These are phyloP conservation scores for Candida manassasensis DNA, from an alignment of 805 yeast genomes.

Conservation along the genomic window DNA sequence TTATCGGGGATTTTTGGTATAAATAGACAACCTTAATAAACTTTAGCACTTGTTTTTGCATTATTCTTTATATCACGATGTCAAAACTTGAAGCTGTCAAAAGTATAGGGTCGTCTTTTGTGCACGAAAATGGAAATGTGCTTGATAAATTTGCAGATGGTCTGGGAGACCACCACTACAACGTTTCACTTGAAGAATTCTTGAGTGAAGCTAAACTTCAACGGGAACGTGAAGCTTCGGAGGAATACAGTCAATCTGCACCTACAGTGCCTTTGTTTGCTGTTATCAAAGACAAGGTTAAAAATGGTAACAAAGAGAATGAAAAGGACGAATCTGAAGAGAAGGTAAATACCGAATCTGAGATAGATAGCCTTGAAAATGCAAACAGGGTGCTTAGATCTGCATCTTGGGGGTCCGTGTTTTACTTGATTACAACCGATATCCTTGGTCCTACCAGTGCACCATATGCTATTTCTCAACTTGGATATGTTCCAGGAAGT, in stretches of 20 bases:
- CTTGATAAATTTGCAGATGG: constrained; percentile 6
- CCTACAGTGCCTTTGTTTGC: constrained; percentile 6
- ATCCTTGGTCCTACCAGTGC: constrained; percentile 45
- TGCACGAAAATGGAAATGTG: constrained; percentile 5
- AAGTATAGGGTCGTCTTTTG: constrained; percentile 7
- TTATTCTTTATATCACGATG: too few relatives aligned
- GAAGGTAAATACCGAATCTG: not conserved
- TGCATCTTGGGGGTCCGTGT: constrained; percentile 24
- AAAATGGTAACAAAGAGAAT: not conserved
- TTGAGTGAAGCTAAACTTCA: constrained; percentile 8
- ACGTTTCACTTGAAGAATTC: constrained; percentile 6
- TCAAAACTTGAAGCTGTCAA: constrained; percentile 6
- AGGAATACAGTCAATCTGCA: constrained; percentile 6
- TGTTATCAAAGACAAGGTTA: not conserved
- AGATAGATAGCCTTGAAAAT: constrained; percentile 1
- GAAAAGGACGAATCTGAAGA: not conserved
- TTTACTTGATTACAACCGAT: constrained; percentile 45
- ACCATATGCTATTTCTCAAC: constrained; percentile 40
- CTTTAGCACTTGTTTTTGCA: too few relatives aligned
- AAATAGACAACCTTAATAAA: too few relatives aligned
- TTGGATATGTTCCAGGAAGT: constrained; percentile 44
- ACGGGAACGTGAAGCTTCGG: constrained; percentile 6
- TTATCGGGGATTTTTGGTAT: too few relatives aligned
- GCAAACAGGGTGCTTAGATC: constrained; percentile 9
- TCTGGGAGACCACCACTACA: constrained; percentile 1